phyloP scores from a whole-genome alignment of 768 basidiomycete species.

The Rhodotorula sphaerocarpa region DNA sequence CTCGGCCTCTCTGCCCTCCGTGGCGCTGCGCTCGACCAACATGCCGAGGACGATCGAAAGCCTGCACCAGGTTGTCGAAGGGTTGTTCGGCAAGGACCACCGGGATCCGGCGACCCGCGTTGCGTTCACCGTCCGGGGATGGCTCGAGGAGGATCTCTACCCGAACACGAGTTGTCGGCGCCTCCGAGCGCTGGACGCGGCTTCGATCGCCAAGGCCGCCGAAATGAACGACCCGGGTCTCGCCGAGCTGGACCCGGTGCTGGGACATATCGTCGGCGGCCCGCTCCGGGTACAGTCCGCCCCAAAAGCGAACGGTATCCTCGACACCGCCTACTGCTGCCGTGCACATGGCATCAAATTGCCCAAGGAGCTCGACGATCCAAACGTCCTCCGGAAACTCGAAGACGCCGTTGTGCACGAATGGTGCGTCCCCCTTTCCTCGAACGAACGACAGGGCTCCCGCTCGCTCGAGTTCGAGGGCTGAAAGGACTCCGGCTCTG shows the following conservation, averaged over 20 bases:
- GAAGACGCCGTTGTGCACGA: slow-evolving; percentile 67
- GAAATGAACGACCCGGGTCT: slow-evolving; percentile 57
- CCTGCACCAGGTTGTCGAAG: slow-evolving; percentile 63
- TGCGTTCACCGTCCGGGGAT: slow-evolving; percentile 17
- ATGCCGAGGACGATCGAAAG: slow-evolving; percentile 70
- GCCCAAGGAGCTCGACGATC: slow-evolving; percentile 64
- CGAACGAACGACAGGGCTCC: too few relatives aligned
- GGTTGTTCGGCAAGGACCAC: slow-evolving; percentile 54
- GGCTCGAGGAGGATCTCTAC: slow-evolving; percentile 19
- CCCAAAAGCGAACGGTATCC: slow-evolving; percentile 64
- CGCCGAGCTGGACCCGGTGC: slow-evolving; percentile 54
- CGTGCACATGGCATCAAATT: slow-evolving; percentile 63
- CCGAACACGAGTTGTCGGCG: slow-evolving; percentile 30
- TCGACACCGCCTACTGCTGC: slow-evolving; percentile 60
- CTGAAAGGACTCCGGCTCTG: too few relatives aligned
- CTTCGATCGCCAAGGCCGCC: slow-evolving; percentile 48
- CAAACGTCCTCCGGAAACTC: slow-evolving; percentile 53
- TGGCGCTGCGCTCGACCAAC: slow-evolving; percentile 55
- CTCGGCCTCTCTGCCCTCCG: background rate
- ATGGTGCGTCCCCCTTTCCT: slow-evolving; percentile 53
- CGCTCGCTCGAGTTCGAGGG: slow-evolving; percentile 70
- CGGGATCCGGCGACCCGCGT: slow-evolving; percentile 3
- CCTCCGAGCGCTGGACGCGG: slow-evolving; percentile 22
- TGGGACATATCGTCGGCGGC: slow-evolving; percentile 48
- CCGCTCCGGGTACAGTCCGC: slow-evolving; percentile 64